phyloP scores from a whole-genome alignment of 352 stramenopile genomes.

The Pythium brachiatum region DNA sequence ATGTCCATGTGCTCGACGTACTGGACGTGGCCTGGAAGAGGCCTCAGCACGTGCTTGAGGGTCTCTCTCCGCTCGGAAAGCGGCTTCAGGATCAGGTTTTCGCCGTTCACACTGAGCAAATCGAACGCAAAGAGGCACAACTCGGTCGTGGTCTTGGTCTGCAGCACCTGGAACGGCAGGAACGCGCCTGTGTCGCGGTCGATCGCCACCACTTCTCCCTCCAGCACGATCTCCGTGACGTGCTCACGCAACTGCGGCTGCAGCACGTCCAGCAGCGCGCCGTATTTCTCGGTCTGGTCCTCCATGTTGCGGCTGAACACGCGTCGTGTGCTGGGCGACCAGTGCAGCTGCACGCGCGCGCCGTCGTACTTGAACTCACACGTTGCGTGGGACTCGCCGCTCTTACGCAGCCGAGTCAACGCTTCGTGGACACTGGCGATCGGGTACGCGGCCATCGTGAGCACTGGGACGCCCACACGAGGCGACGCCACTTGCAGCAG shows the following conservation, averaged over 20 bases:
- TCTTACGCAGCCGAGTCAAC: conserved; percentile 47
- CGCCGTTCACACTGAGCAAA: conserved; percentile 50
- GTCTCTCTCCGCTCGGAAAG: conserved; percentile 44
- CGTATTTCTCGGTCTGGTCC: conserved; percentile 67
- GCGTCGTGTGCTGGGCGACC: conserved; percentile 26
- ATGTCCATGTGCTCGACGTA: conserved; percentile 67
- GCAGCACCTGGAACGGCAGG: conserved; percentile 75
- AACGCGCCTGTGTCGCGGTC: conserved; percentile 47
- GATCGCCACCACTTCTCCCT: conserved; percentile 76
- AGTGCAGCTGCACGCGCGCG: conserved; percentile 72
- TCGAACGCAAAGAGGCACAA: conserved; percentile 84
- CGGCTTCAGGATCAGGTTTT: conserved; percentile 23
- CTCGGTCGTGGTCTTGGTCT: conserved; percentile 66
- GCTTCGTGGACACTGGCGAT: conserved; percentile 54
- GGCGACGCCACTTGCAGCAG: conserved; percentile 38
- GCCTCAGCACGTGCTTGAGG: conserved; percentile 33
- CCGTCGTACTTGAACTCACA: conserved; percentile 88
- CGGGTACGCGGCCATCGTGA: conserved; percentile 81
- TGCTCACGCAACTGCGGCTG: conserved; percentile 26
- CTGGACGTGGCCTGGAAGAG: conserved; percentile 46
- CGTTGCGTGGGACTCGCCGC: conserved; percentile 33
- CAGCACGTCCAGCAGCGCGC: conserved; percentile 48
- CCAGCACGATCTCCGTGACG: conserved; percentile 52
- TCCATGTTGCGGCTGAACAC: conserved; percentile 88
- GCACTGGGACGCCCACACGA: conserved; percentile 51